These are phyloP conservation scores for Prunus dulcis DNA, from an alignment of 306 rosid species.

Conservation along the genomic window DNA sequence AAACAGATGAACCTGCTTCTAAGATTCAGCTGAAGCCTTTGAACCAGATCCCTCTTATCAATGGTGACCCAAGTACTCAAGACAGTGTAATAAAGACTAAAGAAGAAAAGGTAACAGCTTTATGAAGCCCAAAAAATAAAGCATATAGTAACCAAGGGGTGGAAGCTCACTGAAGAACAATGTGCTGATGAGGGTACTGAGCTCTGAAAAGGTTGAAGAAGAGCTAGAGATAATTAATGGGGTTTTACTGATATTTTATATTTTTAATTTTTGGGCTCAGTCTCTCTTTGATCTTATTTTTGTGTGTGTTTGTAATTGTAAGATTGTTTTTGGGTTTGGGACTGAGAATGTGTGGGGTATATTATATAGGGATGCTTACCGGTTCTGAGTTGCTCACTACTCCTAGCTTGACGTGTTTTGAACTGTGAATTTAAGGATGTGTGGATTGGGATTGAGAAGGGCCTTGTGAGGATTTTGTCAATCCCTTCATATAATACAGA, in stretches of 20 bases:
- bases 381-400: neutral
- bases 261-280: neutral
- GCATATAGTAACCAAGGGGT: neutral
- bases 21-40: neutral
- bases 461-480: neutral
- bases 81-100: conserved; percentile 27
- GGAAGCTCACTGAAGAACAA: neutral
- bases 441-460: too few relatives aligned
- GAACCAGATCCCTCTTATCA: conserved; percentile 4
- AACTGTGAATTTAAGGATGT: too few relatives aligned
- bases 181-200: neutral
- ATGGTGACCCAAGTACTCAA: conserved; percentile 19
- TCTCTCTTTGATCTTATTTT: neutral
- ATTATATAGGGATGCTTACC: too few relatives aligned
- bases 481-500: neutral
- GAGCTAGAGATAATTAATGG: neutral
- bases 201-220: neutral
- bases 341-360: neutral
- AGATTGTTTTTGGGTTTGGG: neutral
- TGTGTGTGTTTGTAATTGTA: neutral
- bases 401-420: too few relatives aligned
- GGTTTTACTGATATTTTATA: neutral
- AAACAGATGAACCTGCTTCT: conserved; percentile 35
- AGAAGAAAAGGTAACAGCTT: conserved; percentile 28
- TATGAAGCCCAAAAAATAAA: neutral